A percentile compares a stretch with the other conserved stretches of the same genome.
phyloP scores from a whole-genome alignment of 1,284 basidiomycete species.

The Takashimella koratensis region DNA sequence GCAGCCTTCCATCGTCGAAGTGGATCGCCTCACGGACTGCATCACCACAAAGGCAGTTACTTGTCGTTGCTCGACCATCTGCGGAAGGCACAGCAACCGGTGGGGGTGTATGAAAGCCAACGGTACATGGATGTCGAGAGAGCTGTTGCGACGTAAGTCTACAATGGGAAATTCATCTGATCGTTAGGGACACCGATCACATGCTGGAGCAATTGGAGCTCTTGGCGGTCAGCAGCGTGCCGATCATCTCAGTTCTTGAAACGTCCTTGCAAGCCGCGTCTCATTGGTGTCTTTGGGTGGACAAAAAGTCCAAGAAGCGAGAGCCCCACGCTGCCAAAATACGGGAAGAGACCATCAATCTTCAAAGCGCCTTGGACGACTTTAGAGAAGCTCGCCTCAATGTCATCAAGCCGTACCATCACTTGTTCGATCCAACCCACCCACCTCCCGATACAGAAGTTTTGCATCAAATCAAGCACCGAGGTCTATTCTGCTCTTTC shows the following conservation, averaged over 20 bases:
- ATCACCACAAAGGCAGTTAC: constrained; percentile 26
- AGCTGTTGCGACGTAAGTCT: constrained; percentile 40
- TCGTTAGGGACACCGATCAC: constrained; percentile 50
- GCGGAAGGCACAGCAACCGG: constrained; percentile 55
- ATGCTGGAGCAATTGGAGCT: constrained; percentile 57
- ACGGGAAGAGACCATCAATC: constrained; percentile 6
- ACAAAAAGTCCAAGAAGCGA: background rate
- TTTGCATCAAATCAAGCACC: constrained; percentile 31
- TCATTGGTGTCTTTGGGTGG: constrained; percentile 17
- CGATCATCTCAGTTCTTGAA: constrained; percentile 47
- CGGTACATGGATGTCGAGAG: constrained; percentile 72
- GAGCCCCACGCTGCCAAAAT: background rate
- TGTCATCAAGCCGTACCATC: constrained; percentile 67
- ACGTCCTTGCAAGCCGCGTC: constrained; percentile 28
- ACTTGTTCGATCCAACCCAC: constrained; percentile 56
- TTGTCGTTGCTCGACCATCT: constrained; percentile 39
- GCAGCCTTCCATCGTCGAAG: constrained; percentile 12
- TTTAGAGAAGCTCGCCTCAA: constrained; percentile 53
- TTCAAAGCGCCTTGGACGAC: constrained; percentile 50
- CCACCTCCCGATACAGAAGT: constrained; percentile 4
- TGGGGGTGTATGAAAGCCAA: constrained; percentile 76
- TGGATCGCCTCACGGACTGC: constrained; percentile 16
- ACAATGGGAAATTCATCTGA: background rate
- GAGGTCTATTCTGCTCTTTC: constrained; percentile 59
- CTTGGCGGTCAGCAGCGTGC: constrained; percentile 59